Evolutionary conservation across 257 asterid genomes (phyloP), one percentile per base, ranked within the genome.

Genomic region (Craterostigma plantagineum): DNA sequence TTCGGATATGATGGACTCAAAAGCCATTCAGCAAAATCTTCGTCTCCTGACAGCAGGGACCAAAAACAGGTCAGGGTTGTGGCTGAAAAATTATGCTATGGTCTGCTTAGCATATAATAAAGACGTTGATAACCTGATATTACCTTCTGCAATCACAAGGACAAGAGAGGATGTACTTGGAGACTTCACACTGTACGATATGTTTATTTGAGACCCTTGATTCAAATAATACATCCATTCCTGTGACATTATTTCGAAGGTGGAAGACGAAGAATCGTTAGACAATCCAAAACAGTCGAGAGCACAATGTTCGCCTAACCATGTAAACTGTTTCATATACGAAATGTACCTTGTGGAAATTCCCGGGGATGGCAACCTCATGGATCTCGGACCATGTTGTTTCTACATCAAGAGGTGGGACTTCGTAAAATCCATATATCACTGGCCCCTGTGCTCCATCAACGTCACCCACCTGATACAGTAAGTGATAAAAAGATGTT

Each of bases 141-240:
- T 64, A 75, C 96, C 93, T 74, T 72, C 60, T 11, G 68, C 84
- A 64, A 84, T 68, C 39, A 69, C 68, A 23, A 84, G 73, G 65
- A 73, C 59, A 44, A 80, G 40, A 43, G 77, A 23, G 30, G 30
- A 51, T 23, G 30, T 23, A 49, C 73, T 60, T 13, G 72, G 54
- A 33, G 86, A 62, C 17, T 47, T 36, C 51, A 75, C 66, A 17
- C 45, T 57, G 23, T 75, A 85, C 11, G 85, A 68, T 50, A 81
- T 48, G 53, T 65, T 55, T 52, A 85, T 56, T 54, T 65, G 76
- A 66, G 96, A 85, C 53, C 94, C 94, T 57, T 57, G 52, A 57
- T 85, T 85, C 57, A 81, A 71, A 64, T 55, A 66, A 66, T 64
- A 76, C 45, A 58, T 50, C 96, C 96, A 81, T 33, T 81, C 90